Base-by-base conservation (phyloP, 768 basidiomycete species). In the Calocybe cyanea region DNA sequence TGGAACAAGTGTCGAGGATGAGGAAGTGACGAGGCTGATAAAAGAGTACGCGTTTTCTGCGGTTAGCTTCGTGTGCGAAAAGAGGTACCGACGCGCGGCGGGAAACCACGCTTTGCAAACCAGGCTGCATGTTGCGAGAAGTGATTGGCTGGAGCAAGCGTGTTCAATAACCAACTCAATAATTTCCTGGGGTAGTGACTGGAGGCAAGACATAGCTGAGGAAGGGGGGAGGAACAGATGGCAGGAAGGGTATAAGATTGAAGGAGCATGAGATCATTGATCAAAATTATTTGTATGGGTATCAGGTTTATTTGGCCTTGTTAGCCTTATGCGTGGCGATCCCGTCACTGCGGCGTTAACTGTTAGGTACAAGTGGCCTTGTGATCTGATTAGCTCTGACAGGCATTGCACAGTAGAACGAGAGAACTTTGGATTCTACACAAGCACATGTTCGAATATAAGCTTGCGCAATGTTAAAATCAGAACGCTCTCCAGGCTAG, bases 31-130 rank as follows among this genome's bases (percentile, higher is more conserved):
- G 24, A 57, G 36, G 21, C 43, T 18, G 33, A 49, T 31, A 41
- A 53, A 52, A 3, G 47, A 42, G 6, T n/a, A 37, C 31, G 48
- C 46, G 39, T 53, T 48, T 17, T 43, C 19, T 33, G 36, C 37
- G 35, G 37, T 34, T 20, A 58, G 24, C 14, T 37, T 50, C 23
- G 51, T 43, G 20, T 43, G 34, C 11, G 49, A 49, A 43, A 62
- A 58, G 33, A 60, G 53, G 18, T 56, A 55, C 25, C 53, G 47
- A 24, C 57, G 41, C 34, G 49, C 34, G 14, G 55, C 28, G 10
- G 46, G 49, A 18, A 55, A 36, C 58, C 58, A 62, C 4, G 47
- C 38, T 24, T 46, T 49, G 50, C 55, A 62, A 14, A 54, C 58
- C 15, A 56, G 40, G 15, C 54, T 56, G 49, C 57, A 58, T 2